These are phyloP conservation scores for Paecilomyces fulvus DNA, from an alignment of 2,329 filamentous ascomycete species.

Conservation along the genomic window DNA sequence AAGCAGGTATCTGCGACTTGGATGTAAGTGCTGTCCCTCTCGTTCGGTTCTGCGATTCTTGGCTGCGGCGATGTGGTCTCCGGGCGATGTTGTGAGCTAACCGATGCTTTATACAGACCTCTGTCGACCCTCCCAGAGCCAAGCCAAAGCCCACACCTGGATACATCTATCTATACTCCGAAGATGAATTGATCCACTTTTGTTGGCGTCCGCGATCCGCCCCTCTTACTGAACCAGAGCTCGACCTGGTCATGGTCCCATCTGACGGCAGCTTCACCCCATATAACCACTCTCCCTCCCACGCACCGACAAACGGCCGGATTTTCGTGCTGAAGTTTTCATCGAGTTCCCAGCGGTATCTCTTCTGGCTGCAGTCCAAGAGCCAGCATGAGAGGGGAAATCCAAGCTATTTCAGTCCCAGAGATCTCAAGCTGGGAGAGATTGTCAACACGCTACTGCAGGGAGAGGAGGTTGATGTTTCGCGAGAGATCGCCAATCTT, in stretches of 20 bases:
- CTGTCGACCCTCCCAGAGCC: slow-evolving; percentile 59
- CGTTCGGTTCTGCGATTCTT: slow-evolving; percentile 2
- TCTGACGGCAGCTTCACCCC: slow-evolving; percentile 79
- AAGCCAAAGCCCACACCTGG: slow-evolving; percentile 65
- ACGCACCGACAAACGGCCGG: slow-evolving; percentile 66
- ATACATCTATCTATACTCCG: slow-evolving; percentile 85
- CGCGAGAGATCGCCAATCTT: slow-evolving; percentile 60
- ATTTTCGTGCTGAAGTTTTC: slow-evolving; percentile 90
- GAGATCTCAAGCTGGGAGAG: slow-evolving; percentile 79
- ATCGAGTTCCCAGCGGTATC: slow-evolving; percentile 80
- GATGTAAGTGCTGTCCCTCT: slow-evolving; percentile 54
- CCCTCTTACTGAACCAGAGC: slow-evolving; percentile 62
- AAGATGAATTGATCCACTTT: slow-evolving; percentile 94
- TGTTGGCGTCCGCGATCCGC: slow-evolving; percentile 83
- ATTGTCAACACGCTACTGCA: slow-evolving; percentile 78
- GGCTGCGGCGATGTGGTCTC: neutral
- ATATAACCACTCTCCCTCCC: slow-evolving; percentile 60
- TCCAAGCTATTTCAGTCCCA: slow-evolving; percentile 69
- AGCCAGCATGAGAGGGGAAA: slow-evolving; percentile 65
- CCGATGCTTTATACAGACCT: slow-evolving; percentile 31
- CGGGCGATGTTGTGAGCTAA: neutral
- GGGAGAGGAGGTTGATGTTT: slow-evolving; percentile 79
- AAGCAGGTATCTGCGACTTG: slow-evolving; percentile 81
- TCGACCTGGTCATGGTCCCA: slow-evolving; percentile 92
- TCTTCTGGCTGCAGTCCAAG: slow-evolving; percentile 96